These are phyloP conservation scores for Vigna hirtella DNA, from an alignment of 306 rosid genomes.

Conservation along the genomic window DNA sequence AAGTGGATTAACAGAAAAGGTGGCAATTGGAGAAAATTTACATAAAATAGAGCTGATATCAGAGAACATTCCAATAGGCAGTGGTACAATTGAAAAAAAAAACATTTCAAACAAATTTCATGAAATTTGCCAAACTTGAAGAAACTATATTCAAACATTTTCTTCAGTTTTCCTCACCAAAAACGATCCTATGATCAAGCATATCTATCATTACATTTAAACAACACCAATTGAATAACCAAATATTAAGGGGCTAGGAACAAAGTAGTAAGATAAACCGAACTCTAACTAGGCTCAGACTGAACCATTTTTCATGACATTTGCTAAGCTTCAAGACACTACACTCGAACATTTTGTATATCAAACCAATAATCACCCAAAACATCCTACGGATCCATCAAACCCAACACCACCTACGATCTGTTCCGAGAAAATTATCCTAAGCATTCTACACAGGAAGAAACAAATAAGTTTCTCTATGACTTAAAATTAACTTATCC, in stretches of 20 bases:
- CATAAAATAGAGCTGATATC: not conserved
- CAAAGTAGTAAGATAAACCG: not conserved
- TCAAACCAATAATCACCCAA: not conserved
- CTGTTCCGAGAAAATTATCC: too few relatives aligned
- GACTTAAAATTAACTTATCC: too few relatives aligned
- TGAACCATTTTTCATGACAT: conserved; percentile 7
- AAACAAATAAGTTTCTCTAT: too few relatives aligned
- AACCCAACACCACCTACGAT: conserved; percentile 5
- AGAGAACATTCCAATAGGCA: conserved; percentile 3
- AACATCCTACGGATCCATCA: not conserved
- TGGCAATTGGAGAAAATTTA: not conserved
- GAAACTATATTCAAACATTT: not conserved
- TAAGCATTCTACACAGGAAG: too few relatives aligned
- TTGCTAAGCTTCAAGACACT: not conserved
- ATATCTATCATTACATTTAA: not conserved
- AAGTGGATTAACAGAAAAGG: not conserved
- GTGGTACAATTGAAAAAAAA: too few relatives aligned
- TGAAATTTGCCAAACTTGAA: not conserved
- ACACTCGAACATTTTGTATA: not conserved
- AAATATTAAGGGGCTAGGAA: not conserved
- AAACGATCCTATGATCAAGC: not conserved
- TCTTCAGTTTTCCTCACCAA: not conserved
- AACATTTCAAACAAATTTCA: conserved; percentile 6
- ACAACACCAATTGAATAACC: not conserved
- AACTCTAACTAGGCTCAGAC: not conserved